phyloP scores from a whole-genome alignment of 1,139 yeast species.

The Saccharomyces hybrid region DNA sequence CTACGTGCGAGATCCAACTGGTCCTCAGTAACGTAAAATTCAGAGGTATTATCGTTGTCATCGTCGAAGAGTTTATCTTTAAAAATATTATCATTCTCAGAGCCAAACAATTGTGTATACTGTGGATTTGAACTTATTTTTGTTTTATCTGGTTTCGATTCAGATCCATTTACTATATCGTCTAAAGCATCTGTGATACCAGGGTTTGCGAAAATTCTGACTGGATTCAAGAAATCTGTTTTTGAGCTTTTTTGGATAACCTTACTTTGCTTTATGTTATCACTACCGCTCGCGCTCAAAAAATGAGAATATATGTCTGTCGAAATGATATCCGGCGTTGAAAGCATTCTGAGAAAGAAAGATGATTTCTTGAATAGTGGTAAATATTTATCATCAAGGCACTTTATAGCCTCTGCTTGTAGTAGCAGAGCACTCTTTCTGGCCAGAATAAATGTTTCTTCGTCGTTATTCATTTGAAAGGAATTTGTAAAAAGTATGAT shows the following conservation, averaged over 20 bases:
- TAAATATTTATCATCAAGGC: constrained; percentile 47
- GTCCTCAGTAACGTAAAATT: constrained; percentile 6
- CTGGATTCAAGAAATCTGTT: constrained; percentile 1
- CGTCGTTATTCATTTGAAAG: constrained; percentile 3
- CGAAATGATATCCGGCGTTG: constrained; percentile 14
- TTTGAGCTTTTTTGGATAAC: constrained; percentile 4
- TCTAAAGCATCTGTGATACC: constrained; percentile 19
- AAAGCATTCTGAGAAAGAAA: constrained; percentile 37
- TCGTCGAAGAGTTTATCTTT: constrained; percentile 8
- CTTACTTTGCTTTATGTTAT: background rate
- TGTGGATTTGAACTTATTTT: background rate
- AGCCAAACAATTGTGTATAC: background rate
- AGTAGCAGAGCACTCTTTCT: constrained; percentile 49
- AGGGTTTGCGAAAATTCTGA: constrained; percentile 17
- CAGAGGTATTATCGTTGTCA: constrained; percentile 6
- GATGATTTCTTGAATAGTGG: constrained; percentile 49
- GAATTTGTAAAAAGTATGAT: constrained; percentile 10
- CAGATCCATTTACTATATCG: constrained; percentile 14
- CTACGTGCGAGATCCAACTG: constrained; percentile 2
- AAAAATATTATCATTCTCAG: background rate
- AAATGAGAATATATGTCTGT: background rate
- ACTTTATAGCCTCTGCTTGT: constrained; percentile 45
- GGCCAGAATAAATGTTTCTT: constrained; percentile 34
- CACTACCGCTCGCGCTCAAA: background rate
- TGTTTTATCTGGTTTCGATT: background rate